Evolutionary conservation across 169 alveolate species (phyloP), one percentile per base, ranked within the genome.

Genomic region (Plasmodium reichenowi): DNA sequence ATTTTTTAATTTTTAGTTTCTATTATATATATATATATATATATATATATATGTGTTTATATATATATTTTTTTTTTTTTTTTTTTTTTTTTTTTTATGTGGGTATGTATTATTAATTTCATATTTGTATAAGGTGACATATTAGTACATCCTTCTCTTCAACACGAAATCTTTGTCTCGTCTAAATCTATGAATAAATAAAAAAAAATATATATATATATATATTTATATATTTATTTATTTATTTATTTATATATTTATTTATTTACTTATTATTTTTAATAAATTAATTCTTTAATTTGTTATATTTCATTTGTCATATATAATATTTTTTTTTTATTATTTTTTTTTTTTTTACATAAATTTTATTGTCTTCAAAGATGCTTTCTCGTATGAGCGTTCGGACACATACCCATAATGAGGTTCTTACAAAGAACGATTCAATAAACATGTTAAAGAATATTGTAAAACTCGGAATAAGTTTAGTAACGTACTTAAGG

Each of bases 361-460:
- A 62, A 56, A 22, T 48, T 22, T 17, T 60, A 52, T 32, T 32
- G 10, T 17, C 32, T 32, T 20, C 47, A 22, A 80, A 80, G 58
- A 80, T 67, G 80, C 67, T 80, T 50, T 80, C 90, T 1, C 90
- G 90, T 29, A 80, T 80, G 90, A 67, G 85, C 13, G 90, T 80
- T 9, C 50, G 90, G 32, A 68, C 90, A 2, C 90, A 68, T 47
- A 80, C 90, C 12, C 78, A 80, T 10, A 58, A 63, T 17, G 90
- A 80, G 32, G 24, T 63, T 47, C 73, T 80, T 20, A 80, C 92
- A 38, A 86, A 56, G 43, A 86, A 86, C 22, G 92, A 86, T 43
- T 86, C 92, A 13, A 72, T 93, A 43, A 93, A 93, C 86, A 93
- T 93, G 95, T 54, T 93, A 72, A 93, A 93, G 59, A 93, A 93